Base-by-base conservation (phyloP, 192 early-diverging fungal genomes). In the Dimargaris cristalligena region DNA sequence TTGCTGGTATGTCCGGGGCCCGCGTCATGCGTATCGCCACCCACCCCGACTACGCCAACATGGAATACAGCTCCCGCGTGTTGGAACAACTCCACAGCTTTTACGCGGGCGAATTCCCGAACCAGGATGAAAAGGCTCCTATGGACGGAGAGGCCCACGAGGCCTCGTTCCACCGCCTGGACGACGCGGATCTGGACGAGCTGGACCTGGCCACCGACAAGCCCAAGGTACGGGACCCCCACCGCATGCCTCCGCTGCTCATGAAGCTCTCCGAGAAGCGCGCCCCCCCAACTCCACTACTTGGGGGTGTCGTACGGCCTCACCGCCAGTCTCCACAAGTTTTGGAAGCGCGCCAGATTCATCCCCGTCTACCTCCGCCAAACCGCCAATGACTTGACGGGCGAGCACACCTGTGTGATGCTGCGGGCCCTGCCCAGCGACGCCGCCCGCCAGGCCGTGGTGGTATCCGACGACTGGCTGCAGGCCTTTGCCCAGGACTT, bases 331-430 rank as follows among this genome's bases (percentile, higher is more conserved):
- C 78, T 99, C 41, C 89, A 94, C 74, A 90, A 89, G 78, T 99
- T 99, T 68, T 99, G 96, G 96, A 93, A 91, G 63, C 80, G 87
- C 44, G 68, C 79, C 13, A 89, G 87, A 9, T 99, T 86, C 66
- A 75, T 80, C 28, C 96, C 96, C 14, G 83, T 99, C 48, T 99
- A 99, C 65, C 66, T 97, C 55, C 88, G 96, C 32, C 96, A 99
- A 67, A 99, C 96, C 10, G 69, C 85, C 62, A 99, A 99, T 63
- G 92, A 95, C 13, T 70, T 99, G 32, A 99, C 96, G 2, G 96
- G 96, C 59, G 96, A 99, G 69, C 89, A 97, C 65, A 92, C 96
- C 8, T 95, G 91, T 64, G 88, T 99, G 10, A 95, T 99, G 92
- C 76, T 99, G 35, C 88, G 86, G 59, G 81, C 82, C 3, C 73